Percentiles rank a stretch among this genome's conserved stretches.
Conservation (phyloP, 2,329 filamentous ascomycete species). For the Trichoderma lentiforme region DNA sequence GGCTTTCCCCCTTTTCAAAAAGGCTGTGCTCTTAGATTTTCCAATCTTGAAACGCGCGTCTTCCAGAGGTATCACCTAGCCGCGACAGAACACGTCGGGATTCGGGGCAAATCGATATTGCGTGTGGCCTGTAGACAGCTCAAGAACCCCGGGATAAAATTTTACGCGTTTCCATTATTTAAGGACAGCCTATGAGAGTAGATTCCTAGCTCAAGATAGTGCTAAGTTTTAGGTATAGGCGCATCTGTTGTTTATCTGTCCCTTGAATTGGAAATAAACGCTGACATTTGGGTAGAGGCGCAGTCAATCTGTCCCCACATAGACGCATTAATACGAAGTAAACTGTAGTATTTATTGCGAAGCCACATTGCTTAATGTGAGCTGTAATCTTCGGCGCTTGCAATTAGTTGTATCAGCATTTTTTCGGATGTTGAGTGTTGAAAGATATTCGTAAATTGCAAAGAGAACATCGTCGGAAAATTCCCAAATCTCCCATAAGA, state of each 20-base stretch:
- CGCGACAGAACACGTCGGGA: neutral
- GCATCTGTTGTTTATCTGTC: neutral
- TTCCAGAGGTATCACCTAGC: neutral
- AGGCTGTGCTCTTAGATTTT: neutral
- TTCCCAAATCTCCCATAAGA: neutral
- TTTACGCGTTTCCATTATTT: neutral
- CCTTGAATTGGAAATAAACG: neutral
- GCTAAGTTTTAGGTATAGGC: neutral
- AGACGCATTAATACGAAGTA: neutral
- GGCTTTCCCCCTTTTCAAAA: neutral
- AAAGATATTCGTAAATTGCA: neutral
- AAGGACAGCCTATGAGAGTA: neutral
- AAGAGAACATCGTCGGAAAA: neutral
- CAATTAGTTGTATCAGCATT: neutral
- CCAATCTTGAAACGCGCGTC: neutral
- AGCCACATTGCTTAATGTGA: neutral
- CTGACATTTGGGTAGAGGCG: neutral
- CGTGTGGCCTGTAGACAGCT: neutral
- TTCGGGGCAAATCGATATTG: neutral
- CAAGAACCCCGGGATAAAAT: neutral
- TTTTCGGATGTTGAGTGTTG: neutral
- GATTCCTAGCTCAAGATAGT: neutral
- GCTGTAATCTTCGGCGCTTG: neutral
- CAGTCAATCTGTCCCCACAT: neutral
- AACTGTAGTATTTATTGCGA: neutral